A percentile compares a stretch with the other conserved stretches of the same genome.
phyloP scores from a whole-genome alignment of 1,284 basidiomycete species.

The Cutaneotrichosporon sp. region DNA sequence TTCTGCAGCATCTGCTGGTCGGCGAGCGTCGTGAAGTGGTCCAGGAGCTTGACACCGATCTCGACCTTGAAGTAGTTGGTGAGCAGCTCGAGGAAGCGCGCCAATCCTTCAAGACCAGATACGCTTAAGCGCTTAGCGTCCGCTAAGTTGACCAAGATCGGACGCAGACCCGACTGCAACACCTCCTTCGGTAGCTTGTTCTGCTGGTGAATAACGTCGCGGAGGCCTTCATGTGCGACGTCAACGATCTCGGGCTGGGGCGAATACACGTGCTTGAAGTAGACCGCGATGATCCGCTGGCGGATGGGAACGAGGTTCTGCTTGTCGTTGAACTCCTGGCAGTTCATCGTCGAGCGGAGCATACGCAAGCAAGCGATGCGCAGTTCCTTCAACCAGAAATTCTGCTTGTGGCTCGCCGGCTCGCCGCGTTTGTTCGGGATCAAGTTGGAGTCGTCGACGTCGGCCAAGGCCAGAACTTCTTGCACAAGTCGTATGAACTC shows the following conservation, averaged over 20 bases:
- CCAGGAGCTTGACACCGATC: slow-evolving; percentile 94
- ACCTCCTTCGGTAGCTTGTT: slow-evolving; percentile 93
- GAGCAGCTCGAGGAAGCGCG: slow-evolving; percentile 88
- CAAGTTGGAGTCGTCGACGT: slow-evolving; percentile 86
- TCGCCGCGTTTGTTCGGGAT: slow-evolving; percentile 60
- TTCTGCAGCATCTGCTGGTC: slow-evolving; percentile 73
- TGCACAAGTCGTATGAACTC: slow-evolving; percentile 89
- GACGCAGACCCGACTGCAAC: slow-evolving; percentile 89
- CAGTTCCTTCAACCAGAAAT: slow-evolving; percentile 80
- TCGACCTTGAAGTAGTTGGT: slow-evolving; percentile 99
- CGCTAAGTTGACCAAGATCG: slow-evolving; percentile 96
- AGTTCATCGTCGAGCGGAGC: slow-evolving; percentile 88
- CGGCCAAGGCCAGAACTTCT: slow-evolving; percentile 91
- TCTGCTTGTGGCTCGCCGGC: slow-evolving; percentile 72
- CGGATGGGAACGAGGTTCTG: slow-evolving; percentile 68
- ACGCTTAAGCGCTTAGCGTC: slow-evolving; percentile 93
- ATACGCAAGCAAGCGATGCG: slow-evolving; percentile 94
- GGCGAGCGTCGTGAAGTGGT: slow-evolving; percentile 89
- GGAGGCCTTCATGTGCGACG: slow-evolving; percentile 89
- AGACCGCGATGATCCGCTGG: slow-evolving; percentile 88
- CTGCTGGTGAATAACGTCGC: slow-evolving; percentile 85
- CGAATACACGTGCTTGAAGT: slow-evolving; percentile 99
- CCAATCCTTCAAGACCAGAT: slow-evolving; percentile 91
- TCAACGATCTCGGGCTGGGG: slow-evolving; percentile 90
- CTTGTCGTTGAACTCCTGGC: slow-evolving; percentile 85